phyloP scores from a whole-genome alignment of 148 eudicot species.

The Nepenthes gracilis region DNA sequence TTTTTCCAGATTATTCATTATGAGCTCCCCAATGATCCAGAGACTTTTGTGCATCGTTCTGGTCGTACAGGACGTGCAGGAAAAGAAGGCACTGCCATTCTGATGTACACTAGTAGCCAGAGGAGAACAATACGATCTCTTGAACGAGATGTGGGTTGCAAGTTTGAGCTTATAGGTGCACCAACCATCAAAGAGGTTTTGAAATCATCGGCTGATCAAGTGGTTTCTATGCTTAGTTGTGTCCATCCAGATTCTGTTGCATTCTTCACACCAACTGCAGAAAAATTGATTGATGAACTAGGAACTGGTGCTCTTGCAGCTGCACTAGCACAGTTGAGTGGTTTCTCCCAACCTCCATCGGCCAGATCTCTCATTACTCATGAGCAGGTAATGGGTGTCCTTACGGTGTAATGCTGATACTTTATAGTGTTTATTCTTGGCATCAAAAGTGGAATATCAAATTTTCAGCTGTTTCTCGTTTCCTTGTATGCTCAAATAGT shows the following conservation, averaged over 20 bases:
- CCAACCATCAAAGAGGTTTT: constrained; percentile 76
- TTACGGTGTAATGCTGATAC: background rate
- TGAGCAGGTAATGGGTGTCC: constrained; percentile 58
- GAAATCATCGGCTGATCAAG: constrained; percentile 80
- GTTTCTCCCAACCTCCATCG: constrained; percentile 91
- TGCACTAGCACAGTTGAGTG: constrained; percentile 93
- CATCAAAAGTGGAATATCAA: background rate
- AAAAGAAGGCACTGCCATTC: constrained; percentile 69
- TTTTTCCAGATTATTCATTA: constrained; percentile 70
- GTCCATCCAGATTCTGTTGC: constrained; percentile 81
- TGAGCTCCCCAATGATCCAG: constrained; percentile 92
- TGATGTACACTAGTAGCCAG: constrained; percentile 73
- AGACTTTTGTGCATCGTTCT: constrained; percentile 98
- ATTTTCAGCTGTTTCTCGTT: background rate
- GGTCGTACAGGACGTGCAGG: constrained; percentile 99
- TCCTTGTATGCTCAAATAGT: background rate
- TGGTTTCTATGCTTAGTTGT: constrained; percentile 68
- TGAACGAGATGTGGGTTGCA: constrained; percentile 88
- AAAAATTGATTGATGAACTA: constrained; percentile 58
- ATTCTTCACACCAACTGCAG: constrained; percentile 86
- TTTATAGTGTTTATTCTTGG: background rate
- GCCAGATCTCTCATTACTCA: constrained; percentile 86
- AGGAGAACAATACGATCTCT: constrained; percentile 71
- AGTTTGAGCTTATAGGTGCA: constrained; percentile 57
- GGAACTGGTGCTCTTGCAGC: constrained; percentile 91